A percentile compares a stretch with the other conserved stretches of the same genome.
Conservation (phyloP, 2,329 filamentous ascomycete genomes). For the Fusarium algeriense region DNA sequence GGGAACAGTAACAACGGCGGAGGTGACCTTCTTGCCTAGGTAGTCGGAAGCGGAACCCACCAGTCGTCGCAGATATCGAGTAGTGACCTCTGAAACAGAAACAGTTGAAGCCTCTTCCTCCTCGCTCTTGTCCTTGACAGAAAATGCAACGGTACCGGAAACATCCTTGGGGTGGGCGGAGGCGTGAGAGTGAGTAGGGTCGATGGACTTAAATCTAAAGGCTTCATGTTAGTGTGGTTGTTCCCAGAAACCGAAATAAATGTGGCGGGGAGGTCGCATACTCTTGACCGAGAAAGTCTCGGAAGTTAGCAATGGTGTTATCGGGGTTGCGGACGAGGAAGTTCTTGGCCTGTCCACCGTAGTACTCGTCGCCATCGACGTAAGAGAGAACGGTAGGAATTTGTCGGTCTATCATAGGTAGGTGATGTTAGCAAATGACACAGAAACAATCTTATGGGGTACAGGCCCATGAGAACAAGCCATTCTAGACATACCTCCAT, state of each 20-base stretch:
- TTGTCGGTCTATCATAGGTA: constrained; percentile 79
- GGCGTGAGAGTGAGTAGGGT: constrained; percentile 93
- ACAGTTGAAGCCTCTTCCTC: constrained; percentile 75
- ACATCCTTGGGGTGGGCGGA: constrained; percentile 88
- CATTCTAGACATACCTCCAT: constrained; percentile 76
- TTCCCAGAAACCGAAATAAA: constrained; percentile 1
- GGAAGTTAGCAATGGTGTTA: constrained; percentile 96
- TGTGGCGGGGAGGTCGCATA: constrained; percentile 58
- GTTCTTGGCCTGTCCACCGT: constrained; percentile 92
- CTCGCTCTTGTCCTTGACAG: constrained; percentile 80
- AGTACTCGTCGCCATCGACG: constrained; percentile 95
- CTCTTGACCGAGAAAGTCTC: constrained; percentile 95
- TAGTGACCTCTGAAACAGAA: constrained; percentile 83
- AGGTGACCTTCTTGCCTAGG: constrained; percentile 91
- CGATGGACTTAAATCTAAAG: constrained; percentile 88
- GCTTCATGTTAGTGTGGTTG: constrained; percentile 33
- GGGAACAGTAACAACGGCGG: constrained; percentile 93
- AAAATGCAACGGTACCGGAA: constrained; percentile 81
- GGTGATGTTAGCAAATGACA: constrained; percentile 17
- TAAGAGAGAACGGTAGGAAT: constrained; percentile 96
- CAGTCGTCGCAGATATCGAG: constrained; percentile 86
- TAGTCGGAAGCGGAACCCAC: constrained; percentile 89
- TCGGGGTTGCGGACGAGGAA: constrained; percentile 92
- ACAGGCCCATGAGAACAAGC: not conserved
- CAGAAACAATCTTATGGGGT: not conserved